phyloP scores from a whole-genome alignment of 306 rosid species.

The Quercus rubra region DNA sequence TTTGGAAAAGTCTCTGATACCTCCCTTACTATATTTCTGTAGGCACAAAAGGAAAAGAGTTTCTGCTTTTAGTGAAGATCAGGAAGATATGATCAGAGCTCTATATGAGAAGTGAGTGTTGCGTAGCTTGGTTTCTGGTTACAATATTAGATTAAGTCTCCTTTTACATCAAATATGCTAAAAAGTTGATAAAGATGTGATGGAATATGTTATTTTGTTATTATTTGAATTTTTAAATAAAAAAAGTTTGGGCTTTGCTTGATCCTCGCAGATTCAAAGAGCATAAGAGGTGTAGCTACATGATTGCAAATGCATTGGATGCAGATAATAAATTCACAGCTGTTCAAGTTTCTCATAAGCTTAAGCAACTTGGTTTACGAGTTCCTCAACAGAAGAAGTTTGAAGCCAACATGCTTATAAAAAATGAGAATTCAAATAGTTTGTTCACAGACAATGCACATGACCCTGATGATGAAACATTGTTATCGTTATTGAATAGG shows the following conservation, averaged over 20 bases:
- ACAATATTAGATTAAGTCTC: constrained; percentile 14
- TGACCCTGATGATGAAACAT: constrained; percentile 68
- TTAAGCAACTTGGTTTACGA: constrained; percentile 77
- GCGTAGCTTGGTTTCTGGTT: constrained; percentile 23
- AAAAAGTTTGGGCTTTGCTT: background rate
- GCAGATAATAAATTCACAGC: constrained; percentile 59
- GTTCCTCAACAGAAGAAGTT: constrained; percentile 49
- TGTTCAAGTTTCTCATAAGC: constrained; percentile 74
- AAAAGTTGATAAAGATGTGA: background rate
- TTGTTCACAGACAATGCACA: constrained; percentile 23
- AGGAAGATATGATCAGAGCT: constrained; percentile 63
- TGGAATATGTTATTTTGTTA: background rate
- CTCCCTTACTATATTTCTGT: constrained; percentile 12
- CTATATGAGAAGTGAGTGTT: constrained; percentile 80
- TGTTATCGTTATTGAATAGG: constrained; percentile 64
- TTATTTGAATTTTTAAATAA: background rate
- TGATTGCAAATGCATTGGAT: constrained; percentile 86
- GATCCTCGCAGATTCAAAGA: constrained; percentile 61
- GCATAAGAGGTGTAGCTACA: constrained; percentile 69
- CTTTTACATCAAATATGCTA: background rate
- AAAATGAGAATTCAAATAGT: constrained; percentile 39
- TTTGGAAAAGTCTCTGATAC: constrained; percentile 1
- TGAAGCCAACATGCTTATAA: constrained; percentile 23
- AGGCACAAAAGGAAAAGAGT: constrained; percentile 72
- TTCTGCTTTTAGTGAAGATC: constrained; percentile 62